phyloP scores from a whole-genome alignment of 2,329 filamentous ascomycete species.

The Alternaria infectoria region DNA sequence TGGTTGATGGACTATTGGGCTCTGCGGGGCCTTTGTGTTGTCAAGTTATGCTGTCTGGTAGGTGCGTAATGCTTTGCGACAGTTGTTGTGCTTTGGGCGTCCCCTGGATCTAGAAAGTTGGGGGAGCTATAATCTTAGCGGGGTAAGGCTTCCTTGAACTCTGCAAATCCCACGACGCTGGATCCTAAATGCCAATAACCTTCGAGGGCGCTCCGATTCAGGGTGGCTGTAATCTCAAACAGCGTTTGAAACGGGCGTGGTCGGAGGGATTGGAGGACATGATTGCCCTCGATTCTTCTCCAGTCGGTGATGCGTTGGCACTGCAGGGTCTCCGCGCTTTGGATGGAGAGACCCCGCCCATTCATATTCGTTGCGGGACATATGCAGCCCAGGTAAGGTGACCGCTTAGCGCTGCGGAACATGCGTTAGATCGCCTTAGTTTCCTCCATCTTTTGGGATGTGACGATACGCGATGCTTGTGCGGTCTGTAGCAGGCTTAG shows the following conservation, averaged over 20 bases:
- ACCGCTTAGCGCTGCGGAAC: slow-evolving; percentile 24
- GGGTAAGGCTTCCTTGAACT: background rate
- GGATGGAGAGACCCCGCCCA: slow-evolving; percentile 19
- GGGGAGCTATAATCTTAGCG: slow-evolving; percentile 2
- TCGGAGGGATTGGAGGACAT: slow-evolving; percentile 38
- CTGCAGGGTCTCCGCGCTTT: slow-evolving; percentile 24
- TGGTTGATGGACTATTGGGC: slow-evolving; percentile 35
- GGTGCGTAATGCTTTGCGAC: background rate
- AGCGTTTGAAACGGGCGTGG: slow-evolving; percentile 37
- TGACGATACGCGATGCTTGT: background rate
- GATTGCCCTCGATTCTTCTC: slow-evolving; percentile 23
- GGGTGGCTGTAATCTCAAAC: slow-evolving; percentile 28
- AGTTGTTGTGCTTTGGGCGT: background rate
- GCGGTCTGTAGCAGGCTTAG: background rate
- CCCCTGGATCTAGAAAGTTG: background rate
- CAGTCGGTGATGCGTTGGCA: slow-evolving; percentile 47
- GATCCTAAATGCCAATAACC: background rate
- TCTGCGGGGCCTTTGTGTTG: background rate
- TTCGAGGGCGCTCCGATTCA: slow-evolving; percentile 14
- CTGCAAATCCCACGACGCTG: background rate
- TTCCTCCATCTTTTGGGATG: background rate
- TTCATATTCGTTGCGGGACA: slow-evolving; percentile 14
- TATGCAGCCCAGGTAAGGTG: slow-evolving; percentile 25
- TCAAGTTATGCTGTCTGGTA: background rate
- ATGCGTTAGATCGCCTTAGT: slow-evolving; percentile 12